Evolutionary conservation across 1,139 yeast species (phyloP).

Genomic region (Suhomyces coccinellae): DNA sequence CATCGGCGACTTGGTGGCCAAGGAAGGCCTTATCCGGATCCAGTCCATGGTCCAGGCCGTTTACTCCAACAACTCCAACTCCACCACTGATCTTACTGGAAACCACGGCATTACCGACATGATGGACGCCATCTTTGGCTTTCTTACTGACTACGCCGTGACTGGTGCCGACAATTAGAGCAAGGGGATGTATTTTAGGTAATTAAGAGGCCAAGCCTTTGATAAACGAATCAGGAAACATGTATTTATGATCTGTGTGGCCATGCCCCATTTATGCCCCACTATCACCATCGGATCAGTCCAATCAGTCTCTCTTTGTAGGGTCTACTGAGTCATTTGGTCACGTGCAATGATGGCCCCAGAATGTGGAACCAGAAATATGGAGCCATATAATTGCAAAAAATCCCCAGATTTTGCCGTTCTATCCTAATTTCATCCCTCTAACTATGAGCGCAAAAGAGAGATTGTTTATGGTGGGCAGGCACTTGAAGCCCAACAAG

Average conservation of each 20-base stretch:
- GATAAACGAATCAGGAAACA: neutral
- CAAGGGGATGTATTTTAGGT: neutral
- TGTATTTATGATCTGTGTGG: no score
- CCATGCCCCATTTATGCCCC: no score
- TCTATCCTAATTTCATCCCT: neutral
- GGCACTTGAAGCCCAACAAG: conserved; percentile 17
- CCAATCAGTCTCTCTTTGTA: no score
- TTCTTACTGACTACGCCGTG: conserved; percentile 48
- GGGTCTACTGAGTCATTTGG: no score
- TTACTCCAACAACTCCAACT: conserved; percentile 38
- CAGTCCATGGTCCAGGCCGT: conserved; percentile 75
- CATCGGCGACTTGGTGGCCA: conserved; percentile 62
- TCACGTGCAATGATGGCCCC: no score
- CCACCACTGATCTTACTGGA: conserved; percentile 28
- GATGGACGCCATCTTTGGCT: conserved; percentile 54
- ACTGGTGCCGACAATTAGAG: conserved; percentile 41
- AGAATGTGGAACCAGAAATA: conserved; percentile 5
- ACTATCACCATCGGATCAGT: no score
- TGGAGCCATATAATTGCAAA: neutral
- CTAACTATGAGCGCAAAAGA: conserved; percentile 1
- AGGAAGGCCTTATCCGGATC: conserved; percentile 77
- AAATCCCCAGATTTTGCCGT: neutral
- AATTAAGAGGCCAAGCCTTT: neutral
- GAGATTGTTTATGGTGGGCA: conserved; percentile 22
- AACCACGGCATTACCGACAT: conserved; percentile 61